phyloP scores from a whole-genome alignment of 345 rosid species.

The Citrus trifoliata region DNA sequence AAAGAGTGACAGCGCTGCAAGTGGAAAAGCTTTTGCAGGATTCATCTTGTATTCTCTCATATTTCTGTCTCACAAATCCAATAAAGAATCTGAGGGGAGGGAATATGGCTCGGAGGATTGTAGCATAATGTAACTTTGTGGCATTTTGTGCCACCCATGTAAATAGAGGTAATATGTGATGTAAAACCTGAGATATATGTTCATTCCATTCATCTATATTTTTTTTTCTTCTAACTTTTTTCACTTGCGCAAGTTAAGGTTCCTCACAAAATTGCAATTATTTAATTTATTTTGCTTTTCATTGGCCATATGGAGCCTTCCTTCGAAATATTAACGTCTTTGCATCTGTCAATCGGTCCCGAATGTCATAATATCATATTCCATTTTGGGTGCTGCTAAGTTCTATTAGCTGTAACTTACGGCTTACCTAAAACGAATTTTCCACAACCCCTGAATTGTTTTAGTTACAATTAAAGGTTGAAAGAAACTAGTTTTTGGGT shows the following conservation, averaged over 20 bases:
- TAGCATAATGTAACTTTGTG: conserved; percentile 27
- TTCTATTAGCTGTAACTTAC: too few relatives aligned
- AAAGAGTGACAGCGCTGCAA: not conserved
- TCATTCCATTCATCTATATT: conserved; percentile 37
- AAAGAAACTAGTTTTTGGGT: too few relatives aligned
- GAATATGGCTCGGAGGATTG: conserved; percentile 22
- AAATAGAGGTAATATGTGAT: conserved; percentile 27
- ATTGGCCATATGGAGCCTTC: not conserved
- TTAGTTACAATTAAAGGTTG: too few relatives aligned
- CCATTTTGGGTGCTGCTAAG: too few relatives aligned
- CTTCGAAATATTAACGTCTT: too few relatives aligned
- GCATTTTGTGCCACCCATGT: conserved; percentile 27
- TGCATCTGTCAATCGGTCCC: not conserved
- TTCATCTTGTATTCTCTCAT: conserved; percentile 9
- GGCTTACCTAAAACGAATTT: too few relatives aligned
- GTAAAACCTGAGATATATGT: conserved; percentile 29
- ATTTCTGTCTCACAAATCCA: conserved; percentile 19
- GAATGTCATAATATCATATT: not conserved
- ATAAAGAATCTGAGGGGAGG: conserved; percentile 24
- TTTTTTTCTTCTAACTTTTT: not conserved
- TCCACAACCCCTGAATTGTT: too few relatives aligned
- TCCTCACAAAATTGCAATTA: not conserved
- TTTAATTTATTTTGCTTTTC: not conserved
- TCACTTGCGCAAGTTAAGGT: not conserved
- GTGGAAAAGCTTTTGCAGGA: conserved; percentile 4